Base-by-base conservation (phyloP, 2,329 filamentous ascomycete genomes). In the Pyrenophora teres region DNA sequence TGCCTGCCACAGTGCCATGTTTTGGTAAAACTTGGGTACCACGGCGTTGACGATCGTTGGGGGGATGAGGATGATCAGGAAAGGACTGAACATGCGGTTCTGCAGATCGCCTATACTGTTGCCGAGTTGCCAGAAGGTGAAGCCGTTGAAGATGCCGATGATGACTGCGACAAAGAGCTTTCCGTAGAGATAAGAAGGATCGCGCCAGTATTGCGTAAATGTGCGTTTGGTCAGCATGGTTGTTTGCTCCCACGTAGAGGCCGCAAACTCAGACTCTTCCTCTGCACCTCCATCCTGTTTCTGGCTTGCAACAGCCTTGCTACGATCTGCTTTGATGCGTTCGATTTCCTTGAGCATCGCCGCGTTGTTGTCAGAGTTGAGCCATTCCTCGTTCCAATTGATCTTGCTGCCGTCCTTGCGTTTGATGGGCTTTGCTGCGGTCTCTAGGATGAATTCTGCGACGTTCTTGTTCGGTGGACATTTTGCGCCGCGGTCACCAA, bases 321-420 rank as follows among this genome's bases (percentile, higher is more conserved):
- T 80, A 46, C 87, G 82, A 39, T 83, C 80, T 1, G 77, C 69
- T 57, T 85, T 83, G 46, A 92, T 83, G 1, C 78, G 76, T 35
- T 86, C 78, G 49, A 92, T 91, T 62, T 92, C 87, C 9, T 82
- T 73, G 5, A 86, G 71, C 15, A 90, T 76, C 1, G 74, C 70
- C 30, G 78, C 76, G 53, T 84, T 83, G 64, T 91, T 80, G 9
- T 83, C 75, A 0, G 87, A 90, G 38, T 81, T 81, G 21, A 77
- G 75, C 89, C 89, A 92, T 66, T 90, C 87, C 31, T 89, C 82
- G 65, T 88, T 87, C 89, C 89, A 92, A 65, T 91, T 81, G 37
- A 89, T 74, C 27, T 74, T 76, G 46, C 77, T 82, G 33, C 84
- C 84, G 40, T 86, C 78, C 18, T 70, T 62, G 25, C 78, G 76